Base-by-base conservation (phyloP, 352 stramenopile genomes). In the Phytophthora idaei region DNA sequence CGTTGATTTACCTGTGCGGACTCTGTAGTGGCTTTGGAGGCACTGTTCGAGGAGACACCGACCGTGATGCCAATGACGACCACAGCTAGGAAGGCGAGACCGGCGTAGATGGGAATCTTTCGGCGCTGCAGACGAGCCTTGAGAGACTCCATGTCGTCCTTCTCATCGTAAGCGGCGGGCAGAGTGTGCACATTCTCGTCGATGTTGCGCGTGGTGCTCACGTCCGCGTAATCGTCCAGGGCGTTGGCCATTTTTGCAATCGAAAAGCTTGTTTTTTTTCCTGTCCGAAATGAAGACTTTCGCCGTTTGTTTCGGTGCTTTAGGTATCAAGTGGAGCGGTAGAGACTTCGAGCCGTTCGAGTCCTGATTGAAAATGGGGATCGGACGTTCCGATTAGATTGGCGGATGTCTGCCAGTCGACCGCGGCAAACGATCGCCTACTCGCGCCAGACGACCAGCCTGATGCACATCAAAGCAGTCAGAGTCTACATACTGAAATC, bases 31-130 rank as follows among this genome's bases (percentile, higher is more conserved):
- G 74, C 80, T 14, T 32, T 63, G 5, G 49, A 54, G 27, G 51
- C 64, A 9, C 25, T 15, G 12, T 8, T 32, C 8, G 63, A 52
- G n/a, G 55, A 57, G 4, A 82, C 52, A 1, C 71, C 76, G 31
- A 89, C 61, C 17, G 57, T 73, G 41, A 87, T 64, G 32, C 78
- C 76, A 37, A 89, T 76, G 34, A 89, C 55, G 5, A 89, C 75
- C 3, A 90, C 64, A 27, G 71, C 76, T 32, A 90, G 55, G 48
- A 89, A 79, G n/a, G 73, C 73, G 15, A 90, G 64, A 36, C 74
- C 80, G 36, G 71, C 75, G 74, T 83, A 82, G 45, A 91, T 89
- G n/a, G 80, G 76, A 62, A 89, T 90, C 74, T 90, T 90, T 32
- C 67, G 67, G 42, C 64, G 55, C 34, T 71, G 61, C 34, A 90